Evolutionary conservation across 768 basidiomycete genomes (phyloP), one percentile per base, ranked within the genome.

Genomic region (Pleurotus platypus): DNA sequence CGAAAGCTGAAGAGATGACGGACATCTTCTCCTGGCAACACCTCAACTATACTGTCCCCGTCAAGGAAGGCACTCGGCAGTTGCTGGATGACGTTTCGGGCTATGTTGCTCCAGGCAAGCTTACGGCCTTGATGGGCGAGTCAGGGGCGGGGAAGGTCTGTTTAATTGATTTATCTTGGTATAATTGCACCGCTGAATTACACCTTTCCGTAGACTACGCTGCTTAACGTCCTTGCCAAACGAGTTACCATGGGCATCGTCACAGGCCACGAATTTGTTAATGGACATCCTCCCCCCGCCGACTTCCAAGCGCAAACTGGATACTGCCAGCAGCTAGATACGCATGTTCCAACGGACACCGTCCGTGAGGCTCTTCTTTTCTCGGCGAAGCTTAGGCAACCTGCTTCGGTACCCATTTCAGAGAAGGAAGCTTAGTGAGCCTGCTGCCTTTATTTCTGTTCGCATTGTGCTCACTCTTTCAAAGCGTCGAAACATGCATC

Each of bases 321-420:
- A 0, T 95, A 93, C 64, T 90, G 87, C 57, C 92, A 95, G 64
- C 94, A 96, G 66, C 82, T 83, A 77, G 91, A 92, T 62, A 87
- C 85, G 0, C 93, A 94, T 70, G 77, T 88, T 16, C 79, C 84
- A 22, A 83, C 85, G 6, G 71, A 83, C 1, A 94, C 90, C 5
- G 91, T 94, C 12, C 81, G 89, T 24, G 90, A 94, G 64, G 90
- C 92, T 0, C 73, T 94, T 7, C 70, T 83, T 40, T 88, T 92
- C 71, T 93, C 91, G 1, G 92, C 92, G 2, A 82, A 79, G 51
- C 74, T 94, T 35, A 86, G 92, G 35, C 92, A 93, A 66, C 90
- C 90, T 0, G 66, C 76, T 1, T 75, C 78, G 0, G 85, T 91
- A 2, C 73, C 89, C 1, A 62, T 77, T 16, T 72, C 73, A 0